Percentiles rank a stretch among this genome's conserved stretches.
Conservation (phyloP, 306 rosid genomes). For the Gastrolobium villosum region DNA sequence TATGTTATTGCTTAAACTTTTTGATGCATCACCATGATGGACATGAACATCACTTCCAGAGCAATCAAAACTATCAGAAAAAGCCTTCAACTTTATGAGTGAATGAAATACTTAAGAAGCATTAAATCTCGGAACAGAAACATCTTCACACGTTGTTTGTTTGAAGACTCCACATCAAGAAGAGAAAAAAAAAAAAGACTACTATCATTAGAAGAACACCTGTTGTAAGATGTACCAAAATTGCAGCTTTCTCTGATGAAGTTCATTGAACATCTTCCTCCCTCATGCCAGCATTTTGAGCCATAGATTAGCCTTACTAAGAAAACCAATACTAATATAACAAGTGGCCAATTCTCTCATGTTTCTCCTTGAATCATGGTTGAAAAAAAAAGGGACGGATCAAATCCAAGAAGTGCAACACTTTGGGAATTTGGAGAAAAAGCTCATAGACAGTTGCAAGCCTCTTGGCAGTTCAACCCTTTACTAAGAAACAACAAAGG, state of each 20-base stretch:
- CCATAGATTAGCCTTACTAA: slow-evolving; percentile 48
- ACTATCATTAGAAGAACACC: slow-evolving; percentile 37
- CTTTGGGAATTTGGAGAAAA: slow-evolving; percentile 52
- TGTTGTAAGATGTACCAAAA: slow-evolving; percentile 51
- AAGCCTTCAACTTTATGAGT: slow-evolving; percentile 11
- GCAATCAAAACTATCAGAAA: slow-evolving; percentile 14
- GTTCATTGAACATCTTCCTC: slow-evolving; percentile 65
- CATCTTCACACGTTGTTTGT: slow-evolving; percentile 8
- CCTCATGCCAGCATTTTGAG: slow-evolving; percentile 58
- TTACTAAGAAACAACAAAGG: slow-evolving; percentile 62
- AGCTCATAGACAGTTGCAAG: slow-evolving; percentile 69
- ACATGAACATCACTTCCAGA: slow-evolving; percentile 9
- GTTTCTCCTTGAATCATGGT: slow-evolving; percentile 39
- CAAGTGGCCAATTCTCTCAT: slow-evolving; percentile 38
- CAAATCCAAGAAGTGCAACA: slow-evolving; percentile 59
- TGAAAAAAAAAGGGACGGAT: slow-evolving; percentile 60
- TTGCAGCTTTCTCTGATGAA: slow-evolving; percentile 56
- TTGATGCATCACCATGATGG: slow-evolving; percentile 16
- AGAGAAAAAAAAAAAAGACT: background rate
- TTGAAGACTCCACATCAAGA: background rate
- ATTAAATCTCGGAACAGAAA: slow-evolving; percentile 42
- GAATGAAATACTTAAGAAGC: slow-evolving; percentile 22
- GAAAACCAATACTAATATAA: slow-evolving; percentile 38
- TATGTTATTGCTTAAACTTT: slow-evolving; percentile 5
- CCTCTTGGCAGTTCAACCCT: slow-evolving; percentile 55